Percentiles rank a stretch among this genome's conserved stretches.
Evolutionary conservation across 345 rosid genomes (phyloP).

Genomic region (Melaleuca quinquenervia): DNA sequence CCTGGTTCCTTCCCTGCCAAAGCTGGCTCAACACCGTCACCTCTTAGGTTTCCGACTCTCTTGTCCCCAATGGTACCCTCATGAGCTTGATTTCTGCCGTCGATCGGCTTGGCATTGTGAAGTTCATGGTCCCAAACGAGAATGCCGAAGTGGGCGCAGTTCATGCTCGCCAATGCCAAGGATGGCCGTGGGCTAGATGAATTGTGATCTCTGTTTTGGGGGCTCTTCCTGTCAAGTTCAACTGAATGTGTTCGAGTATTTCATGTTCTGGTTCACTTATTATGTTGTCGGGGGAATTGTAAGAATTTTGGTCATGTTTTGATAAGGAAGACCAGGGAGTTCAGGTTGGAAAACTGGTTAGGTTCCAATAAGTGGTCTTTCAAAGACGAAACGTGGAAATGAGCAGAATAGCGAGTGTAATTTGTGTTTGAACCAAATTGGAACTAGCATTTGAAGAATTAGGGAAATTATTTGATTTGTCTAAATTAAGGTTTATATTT

Average conservation of each 20-base stretch:
- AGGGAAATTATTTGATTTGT: too few relatives aligned
- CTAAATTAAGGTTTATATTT: background rate
- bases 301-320: slow-evolving; percentile 27
- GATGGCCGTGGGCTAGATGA: slow-evolving; percentile 28
- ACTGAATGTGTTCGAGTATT: slow-evolving; percentile 69
- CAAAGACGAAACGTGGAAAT: slow-evolving; percentile 34
- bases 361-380: slow-evolving; percentile 44
- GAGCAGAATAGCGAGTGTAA: slow-evolving; percentile 47
- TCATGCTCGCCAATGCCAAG: slow-evolving; percentile 37
- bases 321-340: slow-evolving; percentile 27
- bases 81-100: slow-evolving; percentile 52
- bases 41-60: slow-evolving; percentile 34
- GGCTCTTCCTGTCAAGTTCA: slow-evolving; percentile 48
- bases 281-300: slow-evolving; percentile 53
- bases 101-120: slow-evolving; percentile 54
- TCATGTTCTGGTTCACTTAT: slow-evolving; percentile 84
- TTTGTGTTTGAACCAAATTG: slow-evolving; percentile 20
- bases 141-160: slow-evolving; percentile 57
- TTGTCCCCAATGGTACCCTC: slow-evolving; percentile 46
- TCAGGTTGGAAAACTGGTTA: slow-evolving; percentile 58
- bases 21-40: slow-evolving; percentile 61
- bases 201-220: slow-evolving; percentile 45
- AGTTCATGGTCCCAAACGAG: slow-evolving; percentile 64
- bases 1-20: slow-evolving; percentile 9
- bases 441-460: background rate